Evolutionary conservation across 1,139 yeast genomes (phyloP).

Genomic region (Yamadazyma mexicana): DNA sequence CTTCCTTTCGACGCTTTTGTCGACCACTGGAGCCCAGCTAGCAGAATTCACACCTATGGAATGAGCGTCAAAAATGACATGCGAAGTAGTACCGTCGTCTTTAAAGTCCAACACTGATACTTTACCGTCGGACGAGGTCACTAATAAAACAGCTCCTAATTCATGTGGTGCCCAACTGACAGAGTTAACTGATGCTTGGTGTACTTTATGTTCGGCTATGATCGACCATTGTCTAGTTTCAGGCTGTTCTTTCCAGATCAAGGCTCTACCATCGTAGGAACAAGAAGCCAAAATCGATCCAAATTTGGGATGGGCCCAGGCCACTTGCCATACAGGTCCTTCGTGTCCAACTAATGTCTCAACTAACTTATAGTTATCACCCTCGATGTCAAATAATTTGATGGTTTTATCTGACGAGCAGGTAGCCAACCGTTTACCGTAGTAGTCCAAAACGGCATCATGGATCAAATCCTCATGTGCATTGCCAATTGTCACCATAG

Average conservation of each 20-base stretch:
- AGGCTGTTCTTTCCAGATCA: slow-evolving; percentile 85
- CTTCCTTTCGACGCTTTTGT: slow-evolving; percentile 44
- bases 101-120: slow-evolving; percentile 89
- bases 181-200: slow-evolving; percentile 91
- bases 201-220: slow-evolving; percentile 84
- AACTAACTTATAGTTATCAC: slow-evolving; percentile 69
- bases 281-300: slow-evolving; percentile 94
- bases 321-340: slow-evolving; percentile 98
- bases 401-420: slow-evolving; percentile 94
- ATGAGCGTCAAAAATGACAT: slow-evolving; percentile 73
- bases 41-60: slow-evolving; percentile 93
- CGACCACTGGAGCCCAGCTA: slow-evolving; percentile 86
- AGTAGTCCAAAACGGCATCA: slow-evolving; percentile 95
- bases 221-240: slow-evolving; percentile 87
- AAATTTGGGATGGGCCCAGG: slow-evolving; percentile 99
- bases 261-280: slow-evolving; percentile 91
- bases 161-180: slow-evolving; percentile 98
- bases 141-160: slow-evolving; percentile 86
- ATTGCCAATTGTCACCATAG: slow-evolving; percentile 71
- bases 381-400: slow-evolving; percentile 86
- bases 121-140: slow-evolving; percentile 91
- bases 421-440: slow-evolving; percentile 93
- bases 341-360: slow-evolving; percentile 89
- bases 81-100: slow-evolving; percentile 82
- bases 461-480: slow-evolving; percentile 91